Percentiles rank a stretch among this genome's conserved stretches.
Evolutionary conservation across 257 asterid species (phyloP).

Genomic region (Solanum ossicruentum): DNA sequence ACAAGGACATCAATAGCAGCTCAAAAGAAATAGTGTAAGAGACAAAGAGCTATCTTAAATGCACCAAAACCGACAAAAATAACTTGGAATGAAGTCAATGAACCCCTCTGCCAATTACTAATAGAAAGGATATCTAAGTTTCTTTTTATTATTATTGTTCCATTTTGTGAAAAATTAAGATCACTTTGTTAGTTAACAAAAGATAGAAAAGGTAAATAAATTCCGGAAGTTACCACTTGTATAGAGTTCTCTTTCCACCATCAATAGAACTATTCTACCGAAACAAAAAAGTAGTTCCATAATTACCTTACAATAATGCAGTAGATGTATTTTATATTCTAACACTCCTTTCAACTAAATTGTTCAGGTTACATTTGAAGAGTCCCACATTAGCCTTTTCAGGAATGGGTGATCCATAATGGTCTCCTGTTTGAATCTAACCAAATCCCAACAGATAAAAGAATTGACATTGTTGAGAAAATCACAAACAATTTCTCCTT

Average conservation of each 20-base stretch:
- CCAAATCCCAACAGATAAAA: neutral
- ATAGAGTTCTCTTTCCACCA: neutral
- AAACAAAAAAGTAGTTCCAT: neutral
- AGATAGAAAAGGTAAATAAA: neutral
- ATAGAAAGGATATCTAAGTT: neutral
- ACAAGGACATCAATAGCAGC: neutral
- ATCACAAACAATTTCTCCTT: neutral
- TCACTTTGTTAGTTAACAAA: neutral
- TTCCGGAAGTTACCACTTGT: neutral
- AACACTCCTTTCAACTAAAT: neutral
- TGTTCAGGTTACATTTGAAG: neutral
- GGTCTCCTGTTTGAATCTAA: neutral
- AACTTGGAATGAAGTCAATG: neutral
- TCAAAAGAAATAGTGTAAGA: neutral
- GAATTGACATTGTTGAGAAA: neutral
- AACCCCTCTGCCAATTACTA: neutral
- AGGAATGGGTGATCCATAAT: neutral
- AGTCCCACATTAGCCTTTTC: neutral
- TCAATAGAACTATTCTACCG: neutral
- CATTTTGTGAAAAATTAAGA: neutral
- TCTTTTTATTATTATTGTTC: neutral
- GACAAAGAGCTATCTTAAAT: neutral
- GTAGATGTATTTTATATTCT: neutral
- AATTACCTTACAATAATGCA: neutral
- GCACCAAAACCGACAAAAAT: neutral